phyloP scores from a whole-genome alignment of 805 yeast species.

The Saturnispora dispora region DNA sequence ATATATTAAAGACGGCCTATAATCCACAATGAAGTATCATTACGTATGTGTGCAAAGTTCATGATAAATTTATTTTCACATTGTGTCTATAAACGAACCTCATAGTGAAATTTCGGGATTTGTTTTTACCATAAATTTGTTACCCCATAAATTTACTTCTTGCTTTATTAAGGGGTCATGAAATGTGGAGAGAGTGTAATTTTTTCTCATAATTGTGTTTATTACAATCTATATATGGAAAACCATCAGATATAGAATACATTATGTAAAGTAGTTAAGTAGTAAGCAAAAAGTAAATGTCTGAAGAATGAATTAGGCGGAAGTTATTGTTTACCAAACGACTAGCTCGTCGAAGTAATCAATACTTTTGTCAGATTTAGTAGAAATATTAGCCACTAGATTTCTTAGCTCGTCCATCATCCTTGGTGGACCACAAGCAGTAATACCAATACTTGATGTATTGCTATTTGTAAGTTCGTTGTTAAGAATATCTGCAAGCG shows the following conservation, averaged over 20 bases:
- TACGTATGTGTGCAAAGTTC: too few relatives aligned
- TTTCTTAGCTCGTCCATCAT: slow-evolving; percentile 19
- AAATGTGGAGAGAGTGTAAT: background rate
- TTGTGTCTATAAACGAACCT: too few relatives aligned
- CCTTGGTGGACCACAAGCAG: slow-evolving; percentile 39
- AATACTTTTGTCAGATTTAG: slow-evolving; percentile 5
- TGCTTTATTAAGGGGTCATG: background rate
- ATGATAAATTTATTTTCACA: too few relatives aligned
- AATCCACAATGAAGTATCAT: too few relatives aligned
- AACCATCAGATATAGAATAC: background rate
- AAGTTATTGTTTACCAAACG: background rate
- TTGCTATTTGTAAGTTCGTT: slow-evolving; percentile 28
- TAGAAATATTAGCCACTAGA: background rate
- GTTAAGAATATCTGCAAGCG: slow-evolving; percentile 27
- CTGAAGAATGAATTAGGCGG: background rate
- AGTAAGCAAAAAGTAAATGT: background rate
- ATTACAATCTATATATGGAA: background rate
- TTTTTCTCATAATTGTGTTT: background rate
- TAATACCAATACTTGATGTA: slow-evolving; percentile 28
- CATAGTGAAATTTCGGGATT: too few relatives aligned
- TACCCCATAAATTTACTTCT: background rate
- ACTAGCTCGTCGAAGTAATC: slow-evolving; percentile 9
- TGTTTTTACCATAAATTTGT: too few relatives aligned
- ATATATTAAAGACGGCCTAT: too few relatives aligned
- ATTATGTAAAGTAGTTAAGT: background rate